phyloP scores from a whole-genome alignment of 192 early-diverging fungal genomes.

The Physocladia obscura region DNA sequence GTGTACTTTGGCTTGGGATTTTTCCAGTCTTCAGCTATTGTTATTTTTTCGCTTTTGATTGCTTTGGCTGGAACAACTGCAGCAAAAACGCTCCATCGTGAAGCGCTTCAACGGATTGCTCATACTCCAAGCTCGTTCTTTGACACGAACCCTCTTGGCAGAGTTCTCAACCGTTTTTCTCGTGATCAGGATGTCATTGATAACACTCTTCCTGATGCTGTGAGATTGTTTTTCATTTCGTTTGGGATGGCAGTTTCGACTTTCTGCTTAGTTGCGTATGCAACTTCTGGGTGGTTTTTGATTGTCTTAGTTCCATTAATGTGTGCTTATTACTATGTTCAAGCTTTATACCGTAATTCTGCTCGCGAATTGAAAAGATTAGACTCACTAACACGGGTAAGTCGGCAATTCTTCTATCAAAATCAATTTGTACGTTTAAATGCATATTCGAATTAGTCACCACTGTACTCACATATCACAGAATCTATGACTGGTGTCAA shows the following conservation, averaged over 20 bases:
- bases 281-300: slow-evolving; percentile 29
- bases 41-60: slow-evolving; percentile 42
- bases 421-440: neutral
- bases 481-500: slow-evolving; percentile 76
- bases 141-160: slow-evolving; percentile 71
- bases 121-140: slow-evolving; percentile 77
- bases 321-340: slow-evolving; percentile 34
- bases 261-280: slow-evolving; percentile 30
- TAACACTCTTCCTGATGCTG: slow-evolving; percentile 34
- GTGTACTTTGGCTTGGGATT: slow-evolving; percentile 30
- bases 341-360: slow-evolving; percentile 34
- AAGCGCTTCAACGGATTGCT: slow-evolving; percentile 63
- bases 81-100: slow-evolving; percentile 64
- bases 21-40: slow-evolving; percentile 27
- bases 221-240: slow-evolving; percentile 45
- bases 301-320: slow-evolving; percentile 25
- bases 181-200: slow-evolving; percentile 63
- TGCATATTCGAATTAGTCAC: slow-evolving; percentile 50
- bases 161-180: slow-evolving; percentile 68
- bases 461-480: slow-evolving; percentile 73
- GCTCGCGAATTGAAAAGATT: slow-evolving; percentile 41
- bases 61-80: slow-evolving; percentile 51
- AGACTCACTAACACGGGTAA: slow-evolving; percentile 28
- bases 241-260: slow-evolving; percentile 24
- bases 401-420: too few relatives aligned